Conservation (phyloP, 768 basidiomycete genomes). For the Baorangia bicolor region DNA sequence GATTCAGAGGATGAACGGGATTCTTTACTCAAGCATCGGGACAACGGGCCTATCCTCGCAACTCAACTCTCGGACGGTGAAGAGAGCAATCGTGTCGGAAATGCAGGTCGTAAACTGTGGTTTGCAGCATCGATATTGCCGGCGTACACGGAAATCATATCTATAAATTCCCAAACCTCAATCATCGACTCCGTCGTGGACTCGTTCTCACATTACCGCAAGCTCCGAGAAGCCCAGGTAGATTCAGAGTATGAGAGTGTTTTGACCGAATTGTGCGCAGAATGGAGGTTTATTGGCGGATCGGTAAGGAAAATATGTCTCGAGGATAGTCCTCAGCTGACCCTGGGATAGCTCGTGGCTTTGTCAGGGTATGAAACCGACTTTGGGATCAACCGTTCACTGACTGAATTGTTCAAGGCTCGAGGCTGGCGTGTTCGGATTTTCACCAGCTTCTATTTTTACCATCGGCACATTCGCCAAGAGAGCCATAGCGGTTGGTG, state of each 20-base stretch:
- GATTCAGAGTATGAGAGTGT: constrained; percentile 52
- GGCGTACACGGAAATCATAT: constrained; percentile 42
- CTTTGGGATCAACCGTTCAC: no score
- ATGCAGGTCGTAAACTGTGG: constrained; percentile 11
- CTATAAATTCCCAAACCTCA: constrained; percentile 26
- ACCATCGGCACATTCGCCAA: constrained; percentile 45
- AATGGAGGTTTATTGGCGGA: no score
- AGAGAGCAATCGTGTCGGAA: background rate
- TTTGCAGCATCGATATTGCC: constrained; percentile 41
- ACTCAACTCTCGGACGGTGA: no score
- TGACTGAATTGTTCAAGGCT: constrained; percentile 26
- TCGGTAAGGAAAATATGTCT: no score
- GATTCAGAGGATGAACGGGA: constrained; percentile 24
- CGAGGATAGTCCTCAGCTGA: no score
- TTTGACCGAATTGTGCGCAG: constrained; percentile 46
- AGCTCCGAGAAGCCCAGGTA: no score
- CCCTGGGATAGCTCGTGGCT: no score
- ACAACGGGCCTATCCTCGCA: constrained; percentile 13
- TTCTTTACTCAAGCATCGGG: constrained; percentile 4
- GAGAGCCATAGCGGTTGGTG: constrained; percentile 54
- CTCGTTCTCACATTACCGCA: constrained; percentile 54
- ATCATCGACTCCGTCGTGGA: constrained; percentile 42
- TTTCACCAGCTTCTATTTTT: constrained; percentile 53
- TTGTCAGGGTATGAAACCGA: constrained; percentile 50
- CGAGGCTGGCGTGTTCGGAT: constrained; percentile 60